These are phyloP conservation scores for Dimargaris xerosporica DNA, from an alignment of 192 early-diverging fungal species.

Conservation along the genomic window DNA sequence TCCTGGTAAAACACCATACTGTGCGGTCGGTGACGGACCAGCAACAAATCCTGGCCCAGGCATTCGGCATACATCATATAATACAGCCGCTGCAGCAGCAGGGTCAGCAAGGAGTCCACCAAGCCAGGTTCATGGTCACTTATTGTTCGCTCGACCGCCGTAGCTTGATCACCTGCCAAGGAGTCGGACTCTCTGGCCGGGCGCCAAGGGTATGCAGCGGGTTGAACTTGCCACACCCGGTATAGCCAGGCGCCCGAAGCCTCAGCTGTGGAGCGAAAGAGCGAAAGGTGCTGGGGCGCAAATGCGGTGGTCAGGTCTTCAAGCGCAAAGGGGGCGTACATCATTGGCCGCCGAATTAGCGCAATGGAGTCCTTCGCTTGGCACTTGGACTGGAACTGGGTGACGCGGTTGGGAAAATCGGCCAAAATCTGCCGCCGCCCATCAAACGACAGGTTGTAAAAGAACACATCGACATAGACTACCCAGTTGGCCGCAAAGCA, in stretches of 20 bases:
- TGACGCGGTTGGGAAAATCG: slow-evolving; percentile 1
- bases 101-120: background rate
- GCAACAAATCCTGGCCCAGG: background rate
- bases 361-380: background rate
- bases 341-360: background rate
- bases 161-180: background rate
- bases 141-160: background rate
- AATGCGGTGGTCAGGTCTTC: background rate
- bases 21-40: background rate
- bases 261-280: background rate
- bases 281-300: background rate
- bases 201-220: no score
- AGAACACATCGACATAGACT: slow-evolving; percentile 8
- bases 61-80: background rate
- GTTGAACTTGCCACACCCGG: slow-evolving; percentile 1
- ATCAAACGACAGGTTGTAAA: slow-evolving; percentile 6
- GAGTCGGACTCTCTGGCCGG: background rate
- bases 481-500: slow-evolving; percentile 5
- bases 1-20: slow-evolving; percentile 1
- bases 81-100: background rate
- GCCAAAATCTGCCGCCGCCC: slow-evolving; percentile 5
- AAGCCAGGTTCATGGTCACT: background rate
- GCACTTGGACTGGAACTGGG: background rate
- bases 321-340: background rate
- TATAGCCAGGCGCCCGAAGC: background rate